Evolutionary conservation across 345 rosid species (phyloP), one percentile per base, ranked within the genome.

Genomic region (Camelina neglecta): DNA sequence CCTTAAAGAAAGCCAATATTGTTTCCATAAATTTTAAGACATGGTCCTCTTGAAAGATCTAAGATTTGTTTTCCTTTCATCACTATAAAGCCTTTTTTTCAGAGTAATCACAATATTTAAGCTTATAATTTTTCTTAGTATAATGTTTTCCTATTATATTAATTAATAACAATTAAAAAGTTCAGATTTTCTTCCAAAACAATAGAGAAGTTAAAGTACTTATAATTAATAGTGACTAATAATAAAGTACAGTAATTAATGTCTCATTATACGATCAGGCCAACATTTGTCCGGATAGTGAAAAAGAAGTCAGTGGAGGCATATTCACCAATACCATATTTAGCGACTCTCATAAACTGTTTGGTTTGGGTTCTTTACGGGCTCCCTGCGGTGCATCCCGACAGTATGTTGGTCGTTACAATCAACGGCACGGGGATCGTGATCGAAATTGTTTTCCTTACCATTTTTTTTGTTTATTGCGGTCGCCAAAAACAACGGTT

Each of bases 281-380:
- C 98, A 69, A 94, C 98, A 47, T 91, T 92, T 83, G 29, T 82
- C 0, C 20, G 67, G 58, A 92, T 94, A 76, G 84, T 89, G 81
- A 92, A 86, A 79, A 90, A 82, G 65, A 84, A 85, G 15, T 74
- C 92, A 18, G 96, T 92, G 76, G 96, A 90, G 78, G 93, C 87
- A 23, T 94, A 80, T 83, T 91, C 96, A 18, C 75, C 93, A 6
- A 74, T 47, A 6, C 98, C 98, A 15, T 94, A 94, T 75, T 70
- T 94, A 3, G 95, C 93, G n/a, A 85, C 96, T 31, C 72, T 91
- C 11, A 78, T 86, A 68, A 94, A 94, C 83, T 92, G 97, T 82
- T 36, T 86, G 86, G 78, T 86, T 12, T 94, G 98, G 98, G 86
- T 88, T 8, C 60, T 94, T 59, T 94, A 90, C 15, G 98, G 98